These are phyloP conservation scores for Colletotrichum lentis DNA, from an alignment of 2,329 filamentous ascomycete species.

Conservation along the genomic window DNA sequence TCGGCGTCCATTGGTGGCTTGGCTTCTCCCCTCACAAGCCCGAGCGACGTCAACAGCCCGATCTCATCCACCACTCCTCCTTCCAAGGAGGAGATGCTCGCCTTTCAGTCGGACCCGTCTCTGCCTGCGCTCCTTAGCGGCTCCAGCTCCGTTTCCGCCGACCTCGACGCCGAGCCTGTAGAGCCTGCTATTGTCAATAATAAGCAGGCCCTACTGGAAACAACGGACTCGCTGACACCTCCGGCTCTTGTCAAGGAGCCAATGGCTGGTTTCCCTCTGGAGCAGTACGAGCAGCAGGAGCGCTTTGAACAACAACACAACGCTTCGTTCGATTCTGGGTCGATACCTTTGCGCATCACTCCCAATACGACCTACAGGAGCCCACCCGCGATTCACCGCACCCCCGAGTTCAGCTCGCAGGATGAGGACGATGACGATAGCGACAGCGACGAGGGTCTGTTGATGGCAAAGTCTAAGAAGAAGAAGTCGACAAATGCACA, in stretches of 20 bases:
- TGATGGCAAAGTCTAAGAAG: slow-evolving; percentile 63
- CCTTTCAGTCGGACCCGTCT: slow-evolving; percentile 70
- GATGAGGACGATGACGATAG: slow-evolving; percentile 57
- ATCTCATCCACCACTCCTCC: slow-evolving; percentile 52
- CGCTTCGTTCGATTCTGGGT: slow-evolving; percentile 41
- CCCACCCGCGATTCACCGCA: slow-evolving; percentile 16
- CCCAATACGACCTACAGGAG: slow-evolving; percentile 19
- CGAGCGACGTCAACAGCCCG: slow-evolving; percentile 62
- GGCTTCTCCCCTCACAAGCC: slow-evolving; percentile 63
- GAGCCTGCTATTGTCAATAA: slow-evolving; percentile 56
- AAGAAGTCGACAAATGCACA: slow-evolving; percentile 43
- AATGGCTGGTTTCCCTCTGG: slow-evolving; percentile 56
- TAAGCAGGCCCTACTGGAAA: slow-evolving; percentile 57
- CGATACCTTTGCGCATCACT: slow-evolving; percentile 43
- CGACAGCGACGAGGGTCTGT: slow-evolving; percentile 63
- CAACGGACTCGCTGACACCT: slow-evolving; percentile 63
- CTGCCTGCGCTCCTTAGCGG: slow-evolving; percentile 70
- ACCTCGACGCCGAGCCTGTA: slow-evolving; percentile 68
- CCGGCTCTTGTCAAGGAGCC: slow-evolving; percentile 60
- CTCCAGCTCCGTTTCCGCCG: slow-evolving; percentile 70
- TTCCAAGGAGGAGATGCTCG: slow-evolving; percentile 57
- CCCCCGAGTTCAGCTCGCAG: slow-evolving; percentile 31
- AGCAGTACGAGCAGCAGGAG: slow-evolving; percentile 51
- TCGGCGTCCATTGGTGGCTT: slow-evolving; percentile 59
- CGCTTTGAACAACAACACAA: slow-evolving; percentile 39